phyloP scores from a whole-genome alignment of 805 yeast species.

The Lachancea fermentati region DNA sequence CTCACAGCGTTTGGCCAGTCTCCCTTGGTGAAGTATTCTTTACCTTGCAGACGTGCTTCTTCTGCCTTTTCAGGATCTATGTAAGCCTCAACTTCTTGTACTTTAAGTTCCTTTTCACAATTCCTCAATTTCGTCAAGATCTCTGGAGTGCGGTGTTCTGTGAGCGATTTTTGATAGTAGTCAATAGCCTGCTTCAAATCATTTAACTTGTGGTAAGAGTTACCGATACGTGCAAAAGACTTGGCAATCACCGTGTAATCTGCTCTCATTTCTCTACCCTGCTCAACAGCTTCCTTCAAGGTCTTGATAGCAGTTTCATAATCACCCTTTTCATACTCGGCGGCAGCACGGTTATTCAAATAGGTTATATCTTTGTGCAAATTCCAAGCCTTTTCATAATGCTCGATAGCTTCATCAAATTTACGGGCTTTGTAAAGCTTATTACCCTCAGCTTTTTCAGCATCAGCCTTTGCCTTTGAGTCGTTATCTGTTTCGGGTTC shows the following conservation, averaged over 20 bases:
- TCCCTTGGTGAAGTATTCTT: conserved; percentile 77
- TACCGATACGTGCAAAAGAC: conserved; percentile 89
- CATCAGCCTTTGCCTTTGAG: conserved; percentile 51
- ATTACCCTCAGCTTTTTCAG: conserved; percentile 80
- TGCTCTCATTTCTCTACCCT: conserved; percentile 84
- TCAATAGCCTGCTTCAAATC: conserved; percentile 70
- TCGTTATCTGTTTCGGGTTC: conserved; percentile 34
- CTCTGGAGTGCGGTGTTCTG: conserved; percentile 96
- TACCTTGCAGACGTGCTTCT: conserved; percentile 90
- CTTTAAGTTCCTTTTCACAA: conserved; percentile 80
- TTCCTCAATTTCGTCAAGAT: conserved; percentile 80
- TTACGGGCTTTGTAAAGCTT: conserved; percentile 75
- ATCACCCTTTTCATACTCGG: conserved; percentile 93
- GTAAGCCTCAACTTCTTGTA: conserved; percentile 69
- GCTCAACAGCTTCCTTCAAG: conserved; percentile 75
- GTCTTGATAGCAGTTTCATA: conserved; percentile 79
- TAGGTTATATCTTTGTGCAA: conserved; percentile 79
- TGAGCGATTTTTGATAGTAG: conserved; percentile 80
- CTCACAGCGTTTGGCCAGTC: conserved; percentile 97
- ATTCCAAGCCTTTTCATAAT: conserved; percentile 84
- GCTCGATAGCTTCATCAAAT: conserved; percentile 87
- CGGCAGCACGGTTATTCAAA: conserved; percentile 95
- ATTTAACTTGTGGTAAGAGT: conserved; percentile 66
- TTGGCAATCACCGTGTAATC: conserved; percentile 91
- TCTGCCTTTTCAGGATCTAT: conserved; percentile 90